phyloP scores from a whole-genome alignment of 352 stramenopile species.

The Phytophthora sp. region DNA sequence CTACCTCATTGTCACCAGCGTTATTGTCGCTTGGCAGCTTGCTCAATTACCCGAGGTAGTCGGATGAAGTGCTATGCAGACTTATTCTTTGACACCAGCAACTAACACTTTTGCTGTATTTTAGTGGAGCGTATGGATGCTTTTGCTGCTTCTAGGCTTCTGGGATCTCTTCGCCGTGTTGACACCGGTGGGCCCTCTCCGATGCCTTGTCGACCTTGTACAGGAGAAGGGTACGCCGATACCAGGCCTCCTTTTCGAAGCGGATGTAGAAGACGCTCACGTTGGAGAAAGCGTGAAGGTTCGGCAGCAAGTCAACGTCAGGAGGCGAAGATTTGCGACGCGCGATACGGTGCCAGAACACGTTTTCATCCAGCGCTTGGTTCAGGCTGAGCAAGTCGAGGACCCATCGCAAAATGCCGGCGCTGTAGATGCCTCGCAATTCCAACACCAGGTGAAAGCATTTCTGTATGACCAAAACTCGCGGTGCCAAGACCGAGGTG shows the following conservation, averaged over 20 bases:
- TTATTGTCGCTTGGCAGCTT: slow-evolving; percentile 97
- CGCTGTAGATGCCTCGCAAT: slow-evolving; percentile 15
- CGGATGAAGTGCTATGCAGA: background rate
- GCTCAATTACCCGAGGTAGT: slow-evolving; percentile 96
- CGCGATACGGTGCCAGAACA: slow-evolving; percentile 25
- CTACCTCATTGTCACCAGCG: slow-evolving; percentile 93
- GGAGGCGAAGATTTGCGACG: slow-evolving; percentile 14
- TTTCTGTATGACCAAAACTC: slow-evolving; percentile 59
- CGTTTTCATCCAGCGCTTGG: slow-evolving; percentile 25
- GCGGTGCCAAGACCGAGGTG: slow-evolving; percentile 27
- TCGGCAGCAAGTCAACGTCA: background rate
- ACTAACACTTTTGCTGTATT: slow-evolving; percentile 1
- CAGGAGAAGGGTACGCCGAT: slow-evolving; percentile 89
- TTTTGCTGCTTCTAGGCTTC: slow-evolving; percentile 93
- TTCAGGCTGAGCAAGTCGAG: slow-evolving; percentile 2
- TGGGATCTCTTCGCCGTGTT: slow-evolving; percentile 98
- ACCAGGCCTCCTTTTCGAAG: slow-evolving; percentile 95
- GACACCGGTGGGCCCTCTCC: slow-evolving; percentile 94
- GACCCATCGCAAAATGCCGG: background rate
- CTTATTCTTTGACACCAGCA: background rate
- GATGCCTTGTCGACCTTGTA: slow-evolving; percentile 93
- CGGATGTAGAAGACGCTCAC: slow-evolving; percentile 66
- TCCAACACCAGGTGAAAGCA: slow-evolving; percentile 40
- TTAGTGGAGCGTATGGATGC: slow-evolving; percentile 88
- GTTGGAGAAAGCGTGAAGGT: slow-evolving; percentile 5